These are phyloP conservation scores for Prosopis cineraria DNA, from an alignment of 306 rosid species.

Conservation along the genomic window DNA sequence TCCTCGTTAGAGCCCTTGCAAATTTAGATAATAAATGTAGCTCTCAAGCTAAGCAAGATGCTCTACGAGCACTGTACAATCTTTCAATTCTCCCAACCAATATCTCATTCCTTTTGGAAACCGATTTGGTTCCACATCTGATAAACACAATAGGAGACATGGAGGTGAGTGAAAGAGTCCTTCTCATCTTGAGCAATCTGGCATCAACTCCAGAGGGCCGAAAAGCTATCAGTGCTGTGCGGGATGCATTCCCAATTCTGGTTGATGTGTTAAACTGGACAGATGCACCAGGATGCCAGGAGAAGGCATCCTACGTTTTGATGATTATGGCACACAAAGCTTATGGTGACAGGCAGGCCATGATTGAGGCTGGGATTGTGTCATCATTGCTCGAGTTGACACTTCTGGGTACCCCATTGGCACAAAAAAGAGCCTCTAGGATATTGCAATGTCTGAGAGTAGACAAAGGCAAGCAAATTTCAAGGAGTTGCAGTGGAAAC, in stretches of 20 bases:
- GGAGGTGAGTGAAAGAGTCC: constrained; percentile 81
- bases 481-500: constrained; percentile 35
- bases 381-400: constrained; percentile 86
- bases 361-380: constrained; percentile 86
- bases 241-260: constrained; percentile 59
- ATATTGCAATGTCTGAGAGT: constrained; percentile 74
- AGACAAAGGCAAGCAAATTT: constrained; percentile 81
- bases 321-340: constrained; percentile 95
- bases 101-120: constrained; percentile 66
- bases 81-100: constrained; percentile 76
- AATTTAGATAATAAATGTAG: constrained; percentile 47
- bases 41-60: constrained; percentile 79
- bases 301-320: constrained; percentile 77
- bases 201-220: constrained; percentile 76
- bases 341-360: constrained; percentile 78
- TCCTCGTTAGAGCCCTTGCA: constrained; percentile 66
- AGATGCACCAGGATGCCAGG: constrained; percentile 90
- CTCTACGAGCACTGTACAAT: constrained; percentile 88
- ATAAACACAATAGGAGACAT: constrained; percentile 73
- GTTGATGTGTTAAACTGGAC: constrained; percentile 87
- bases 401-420: constrained; percentile 85
- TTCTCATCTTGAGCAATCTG: constrained; percentile 75
- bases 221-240: constrained; percentile 59
- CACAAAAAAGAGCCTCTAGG: constrained; percentile 97
- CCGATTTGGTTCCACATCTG: constrained; percentile 66